Base-by-base conservation (phyloP, 371 early-diverging fungal genomes). In the Dichotomocladium elegans region DNA sequence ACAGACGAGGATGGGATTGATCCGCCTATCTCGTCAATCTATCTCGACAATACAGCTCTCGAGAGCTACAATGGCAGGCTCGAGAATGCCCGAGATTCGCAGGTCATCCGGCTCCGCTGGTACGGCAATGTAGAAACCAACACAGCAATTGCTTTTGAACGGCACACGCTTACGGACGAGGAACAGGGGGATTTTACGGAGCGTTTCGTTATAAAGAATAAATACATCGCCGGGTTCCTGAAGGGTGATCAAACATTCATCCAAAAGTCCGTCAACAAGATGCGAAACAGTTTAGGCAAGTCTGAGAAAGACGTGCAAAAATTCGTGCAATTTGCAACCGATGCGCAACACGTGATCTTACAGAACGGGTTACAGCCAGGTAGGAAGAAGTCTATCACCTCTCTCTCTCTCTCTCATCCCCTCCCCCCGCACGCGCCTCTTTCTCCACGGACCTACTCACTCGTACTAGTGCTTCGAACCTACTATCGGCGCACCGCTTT, bases 401-500 rank as follows among this genome's bases (percentile, higher is more conserved):
- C 26, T 40, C n/a, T 22, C 24, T 4, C 12, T n/a, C 43, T n/a
- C 24, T 34, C 41, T 21, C 19, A 25, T 52, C 41, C 28, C 14
- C 26, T 54, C 8, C n/a, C n/a, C n/a, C n/a, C n/a, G n/a, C n/a
- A n/a, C n/a, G n/a, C n/a, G n/a, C n/a, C n/a, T n/a, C n/a, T n/a
- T n/a, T n/a, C n/a, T n/a, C n/a, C n/a, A n/a, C n/a, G n/a, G n/a
- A n/a, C n/a, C n/a, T n/a, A n/a, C n/a, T n/a, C n/a, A n/a, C n/a
- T n/a, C n/a, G n/a, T n/a, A n/a, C 7, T 66, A 86, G 87, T 89
- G 12, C 70, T 92, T 50, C 90, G 99, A 48, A 96, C 98, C 4
- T 95, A 93, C 64, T 99, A 99, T 76, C 97, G 94, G 68, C 87
- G 99, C 67, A 97, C 95, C 8, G 99, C 99, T 9, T 99, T 99